Base-by-base conservation (phyloP, 306 rosid species). In the Quercus glauca region DNA sequence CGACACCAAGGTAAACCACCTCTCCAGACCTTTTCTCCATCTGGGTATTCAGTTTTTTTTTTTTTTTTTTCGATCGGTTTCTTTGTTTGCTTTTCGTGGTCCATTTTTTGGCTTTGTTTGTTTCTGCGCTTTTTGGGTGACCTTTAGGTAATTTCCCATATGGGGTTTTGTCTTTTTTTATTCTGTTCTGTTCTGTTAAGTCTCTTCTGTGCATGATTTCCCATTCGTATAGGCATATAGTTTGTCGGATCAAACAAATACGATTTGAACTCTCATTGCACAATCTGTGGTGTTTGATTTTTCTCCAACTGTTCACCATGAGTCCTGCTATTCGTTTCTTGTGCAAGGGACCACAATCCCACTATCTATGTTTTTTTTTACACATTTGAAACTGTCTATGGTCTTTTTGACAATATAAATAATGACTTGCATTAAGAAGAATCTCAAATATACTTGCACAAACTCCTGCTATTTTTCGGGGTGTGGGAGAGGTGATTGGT, bases 1-100 rank as follows among this genome's bases (percentile, higher is more conserved):
- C 65, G 99, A 95, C 72, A 95, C 99, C 73, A 92, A 95, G 99
- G 99, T 84, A 78, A 41, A 2, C 45, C 45, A 8, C 3, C 45
- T 41, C 45, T 41, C 45, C 45, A 41, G 45, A 41, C 45, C 45
- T 41, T 41, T 41, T 41, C 45, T 41, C 45, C 45, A 41, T 41
- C 45, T 41, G 15, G 14, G 15, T 49, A 49, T 49, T 10, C 17
- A 2, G 51, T 43, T 45, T 45, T 11, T 13, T 13, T 12, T 3
- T 0, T 3, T 4, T 45, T 14, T 45, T 45, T 2, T 41, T 41
- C 45, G 45, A 41, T 41, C 3, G 45, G 49, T 26, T 61, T 60
- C 26, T 23, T 61, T 29, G 45, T 20, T 64, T 58, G 64, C 64
- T 19, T 5, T 18, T 31, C 19, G 71, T 33, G 26, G 51, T 33